Conservation (phyloP, 108 stramenopile genomes). For the Aurantiochytrium sp. region DNA sequence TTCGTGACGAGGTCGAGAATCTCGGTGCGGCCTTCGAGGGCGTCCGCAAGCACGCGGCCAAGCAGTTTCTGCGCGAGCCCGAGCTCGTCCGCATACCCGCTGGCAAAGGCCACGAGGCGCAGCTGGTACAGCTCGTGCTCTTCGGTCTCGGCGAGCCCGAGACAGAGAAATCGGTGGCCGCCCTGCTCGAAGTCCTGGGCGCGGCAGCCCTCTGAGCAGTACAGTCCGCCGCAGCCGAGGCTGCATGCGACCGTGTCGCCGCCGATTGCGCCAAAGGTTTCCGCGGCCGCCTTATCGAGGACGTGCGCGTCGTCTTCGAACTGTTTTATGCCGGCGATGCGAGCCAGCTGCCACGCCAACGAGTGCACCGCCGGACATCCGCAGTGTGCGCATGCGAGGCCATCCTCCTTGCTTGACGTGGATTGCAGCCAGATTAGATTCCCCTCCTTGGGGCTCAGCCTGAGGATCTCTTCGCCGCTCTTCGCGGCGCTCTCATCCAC, state of each 20-base stretch:
- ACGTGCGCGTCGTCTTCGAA: not conserved
- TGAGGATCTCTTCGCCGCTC: not conserved
- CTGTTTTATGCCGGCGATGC: not conserved
- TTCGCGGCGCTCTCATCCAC: not conserved
- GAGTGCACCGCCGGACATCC: not conserved
- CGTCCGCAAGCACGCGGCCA: not conserved
- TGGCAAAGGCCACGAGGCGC: not conserved
- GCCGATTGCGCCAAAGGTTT: not conserved
- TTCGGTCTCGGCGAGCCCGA: not conserved
- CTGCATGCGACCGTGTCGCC: not conserved
- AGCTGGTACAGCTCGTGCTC: not conserved
- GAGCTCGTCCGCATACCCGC: not conserved
- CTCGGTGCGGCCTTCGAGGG: not conserved
- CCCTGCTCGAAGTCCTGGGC: not conserved
- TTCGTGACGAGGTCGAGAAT: not conserved
- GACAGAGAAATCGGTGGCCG: not conserved
- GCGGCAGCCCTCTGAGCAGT: not conserved
- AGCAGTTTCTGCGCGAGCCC: not conserved
- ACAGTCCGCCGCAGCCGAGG: not conserved
- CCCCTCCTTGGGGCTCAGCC: not conserved
- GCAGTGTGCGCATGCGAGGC: not conserved
- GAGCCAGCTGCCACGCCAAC: not conserved
- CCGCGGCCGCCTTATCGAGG: not conserved
- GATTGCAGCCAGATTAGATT: not conserved
- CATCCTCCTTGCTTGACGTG: not conserved